Evolutionary conservation across 495 filamentous ascomycete species (phyloP), one percentile per base, ranked within the genome.

Genomic region (Sphaerosporella brunnea): DNA sequence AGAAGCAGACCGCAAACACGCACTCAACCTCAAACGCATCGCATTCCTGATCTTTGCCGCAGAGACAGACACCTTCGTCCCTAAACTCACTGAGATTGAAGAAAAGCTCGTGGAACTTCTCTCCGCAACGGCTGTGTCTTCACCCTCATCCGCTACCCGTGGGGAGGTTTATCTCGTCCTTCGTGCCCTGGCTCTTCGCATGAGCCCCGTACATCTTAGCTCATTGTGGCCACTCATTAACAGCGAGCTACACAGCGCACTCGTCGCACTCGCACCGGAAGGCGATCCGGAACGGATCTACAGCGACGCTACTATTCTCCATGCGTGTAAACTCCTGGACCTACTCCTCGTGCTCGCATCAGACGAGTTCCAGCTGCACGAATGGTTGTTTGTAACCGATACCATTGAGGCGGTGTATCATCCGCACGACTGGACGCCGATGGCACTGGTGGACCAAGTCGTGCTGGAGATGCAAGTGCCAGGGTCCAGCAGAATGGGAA

Each of bases 361-460:
- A 0, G 92, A 99, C 51, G 90, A 96, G 58, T 99, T 95, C 63
- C 90, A 96, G 61, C 69, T 93, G 32, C 73, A 85, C 46, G 84
- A 94, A 66, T 99, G 90, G 90, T 73, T 96, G 15, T 99, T 92
- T 62, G 76, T 96, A 20, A 88, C 86, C 3, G 92, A 99, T 60
- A 95, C 87, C 28, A 87, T 94, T 53, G 90, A 99, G 59, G 86
- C 92, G 1, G 84, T 96, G 19, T 96, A 96, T 23, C 40, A 43
- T 23, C 24, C 21, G 21, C 40, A 43, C 20, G 40, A 43, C 21
- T 43, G 40, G 40, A 43, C 13, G 13, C 40, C 87, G 0, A 68
- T 79, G 2, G 84, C 85, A 0, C 70, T 96, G 9, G 79, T 81
- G 15, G 90, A 97, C 53, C 83, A 88, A 55, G 66, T 97, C 5